Conservation (phyloP, 768 basidiomycete species). For the Roridomyces roridus region DNA sequence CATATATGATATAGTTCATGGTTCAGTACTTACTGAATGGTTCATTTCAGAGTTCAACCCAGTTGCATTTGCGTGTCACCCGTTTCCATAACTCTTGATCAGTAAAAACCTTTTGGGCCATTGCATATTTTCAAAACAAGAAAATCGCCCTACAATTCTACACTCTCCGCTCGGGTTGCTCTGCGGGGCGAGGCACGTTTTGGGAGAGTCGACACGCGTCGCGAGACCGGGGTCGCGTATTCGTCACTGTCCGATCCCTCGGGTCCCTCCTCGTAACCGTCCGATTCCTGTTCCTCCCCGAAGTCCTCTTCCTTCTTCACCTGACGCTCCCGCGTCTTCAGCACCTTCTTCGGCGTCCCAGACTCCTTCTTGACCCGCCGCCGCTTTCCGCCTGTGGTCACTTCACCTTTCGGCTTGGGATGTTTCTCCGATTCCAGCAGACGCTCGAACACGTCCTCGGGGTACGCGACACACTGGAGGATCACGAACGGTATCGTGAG, state of each 20-base stretch:
- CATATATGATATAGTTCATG: not conserved
- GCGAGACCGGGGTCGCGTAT: not conserved
- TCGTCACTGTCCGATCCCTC: not conserved
- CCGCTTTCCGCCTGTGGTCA: constrained; percentile 2
- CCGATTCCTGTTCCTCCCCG: not conserved
- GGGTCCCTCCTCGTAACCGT: not conserved
- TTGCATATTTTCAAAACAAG: no score
- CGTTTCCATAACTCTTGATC: no score
- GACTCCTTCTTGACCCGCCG: not conserved
- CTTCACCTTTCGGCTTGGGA: constrained; percentile 24
- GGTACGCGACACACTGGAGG: constrained; percentile 29
- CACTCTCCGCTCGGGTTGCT: not conserved
- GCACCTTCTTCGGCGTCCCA: not conserved
- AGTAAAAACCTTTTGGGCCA: no score
- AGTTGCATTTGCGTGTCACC: no score
- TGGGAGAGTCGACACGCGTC: not conserved
- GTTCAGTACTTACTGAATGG: not conserved
- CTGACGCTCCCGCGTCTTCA: not conserved
- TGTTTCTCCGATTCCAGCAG: constrained; percentile 19
- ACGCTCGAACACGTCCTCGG: constrained; percentile 25
- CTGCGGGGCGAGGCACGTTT: not conserved
- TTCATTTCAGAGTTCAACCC: no score
- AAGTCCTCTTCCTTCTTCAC: not conserved
- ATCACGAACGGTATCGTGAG: constrained; percentile 25
- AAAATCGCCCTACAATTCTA: not conserved